Percentiles rank a stretch among this genome's conserved stretches.
Evolutionary conservation across 768 basidiomycete genomes (phyloP).

Genomic region (Trametes cubensis): DNA sequence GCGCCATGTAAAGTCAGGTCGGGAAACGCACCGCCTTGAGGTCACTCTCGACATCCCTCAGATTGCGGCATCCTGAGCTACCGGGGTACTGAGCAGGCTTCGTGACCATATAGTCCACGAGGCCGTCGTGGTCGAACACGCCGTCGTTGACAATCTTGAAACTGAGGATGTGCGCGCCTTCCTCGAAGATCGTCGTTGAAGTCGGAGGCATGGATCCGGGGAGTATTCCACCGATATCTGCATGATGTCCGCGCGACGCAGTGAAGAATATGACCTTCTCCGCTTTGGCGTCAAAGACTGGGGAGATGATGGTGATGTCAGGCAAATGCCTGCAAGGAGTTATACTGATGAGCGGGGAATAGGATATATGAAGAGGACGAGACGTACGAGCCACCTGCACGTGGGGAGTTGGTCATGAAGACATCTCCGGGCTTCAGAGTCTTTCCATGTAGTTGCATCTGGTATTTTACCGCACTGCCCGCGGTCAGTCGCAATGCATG

Average conservation of each 20-base stretch:
- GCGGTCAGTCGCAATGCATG: too few species aligned
- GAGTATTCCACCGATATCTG: constrained; percentile 90
- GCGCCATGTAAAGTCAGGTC: neutral
- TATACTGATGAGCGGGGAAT: neutral
- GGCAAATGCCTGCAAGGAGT: constrained; percentile 60
- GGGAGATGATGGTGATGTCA: constrained; percentile 93
- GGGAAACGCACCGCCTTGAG: constrained; percentile 74
- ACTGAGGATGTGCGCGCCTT: constrained; percentile 88
- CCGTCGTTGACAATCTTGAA: constrained; percentile 90
- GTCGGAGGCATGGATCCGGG: constrained; percentile 97
- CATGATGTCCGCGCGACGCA: constrained; percentile 92
- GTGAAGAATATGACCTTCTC: constrained; percentile 89
- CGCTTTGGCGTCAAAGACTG: constrained; percentile 72
- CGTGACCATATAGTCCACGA: constrained; percentile 80
- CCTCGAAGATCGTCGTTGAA: constrained; percentile 87
- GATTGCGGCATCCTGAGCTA: constrained; percentile 84
- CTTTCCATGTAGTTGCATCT: constrained; percentile 76
- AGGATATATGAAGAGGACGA: neutral
- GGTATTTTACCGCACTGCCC: constrained; percentile 79
- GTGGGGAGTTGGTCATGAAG: constrained; percentile 88
- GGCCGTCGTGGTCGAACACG: constrained; percentile 72
- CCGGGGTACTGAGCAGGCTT: constrained; percentile 81
- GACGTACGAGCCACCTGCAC: constrained; percentile 84
- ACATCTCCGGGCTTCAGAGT: constrained; percentile 88
- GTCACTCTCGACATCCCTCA: constrained; percentile 90